phyloP scores from a whole-genome alignment of 495 filamentous ascomycete genomes.

The Emericellopsis terricola region DNA sequence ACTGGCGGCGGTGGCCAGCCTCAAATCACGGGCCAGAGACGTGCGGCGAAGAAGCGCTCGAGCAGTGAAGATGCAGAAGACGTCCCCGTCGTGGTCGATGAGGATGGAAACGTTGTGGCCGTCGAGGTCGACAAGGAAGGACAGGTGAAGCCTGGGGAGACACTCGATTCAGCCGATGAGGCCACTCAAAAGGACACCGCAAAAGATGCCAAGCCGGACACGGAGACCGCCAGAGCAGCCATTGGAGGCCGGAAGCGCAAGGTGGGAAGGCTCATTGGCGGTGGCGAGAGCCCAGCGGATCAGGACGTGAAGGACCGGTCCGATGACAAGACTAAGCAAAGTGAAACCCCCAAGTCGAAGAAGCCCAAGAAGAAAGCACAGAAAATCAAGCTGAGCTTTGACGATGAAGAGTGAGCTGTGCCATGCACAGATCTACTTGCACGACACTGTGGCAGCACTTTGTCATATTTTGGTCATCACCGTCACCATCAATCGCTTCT shows the following conservation, averaged over 20 bases:
- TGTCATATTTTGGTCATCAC: no score
- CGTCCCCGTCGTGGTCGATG: constrained; percentile 25
- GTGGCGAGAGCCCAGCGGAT: constrained; percentile 8
- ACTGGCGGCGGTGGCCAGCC: constrained; percentile 18
- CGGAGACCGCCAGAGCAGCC: constrained; percentile 7
- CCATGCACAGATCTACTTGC: no score
- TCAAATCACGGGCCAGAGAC: constrained; percentile 20
- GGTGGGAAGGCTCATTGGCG: constrained; percentile 26
- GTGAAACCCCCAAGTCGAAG: constrained; percentile 4
- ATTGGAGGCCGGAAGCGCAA: constrained; percentile 33
- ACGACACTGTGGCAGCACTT: no score
- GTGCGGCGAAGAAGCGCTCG: constrained; percentile 17
- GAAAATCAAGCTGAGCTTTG: constrained; percentile 43
- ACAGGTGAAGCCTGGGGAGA: constrained; percentile 12
- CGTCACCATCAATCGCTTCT: no score
- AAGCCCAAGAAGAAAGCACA: constrained; percentile 29
- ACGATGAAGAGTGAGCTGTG: constrained; percentile 30
- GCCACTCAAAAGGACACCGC: no score
- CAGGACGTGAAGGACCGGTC: constrained; percentile 4
- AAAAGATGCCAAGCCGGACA: not conserved
- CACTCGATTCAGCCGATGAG: not conserved
- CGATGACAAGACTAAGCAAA: no score
- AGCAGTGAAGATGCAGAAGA: constrained; percentile 31
- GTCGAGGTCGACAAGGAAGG: constrained; percentile 19
- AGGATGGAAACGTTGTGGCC: constrained; percentile 23